Evolutionary conservation across 495 filamentous ascomycete genomes (phyloP).

Genomic region (Darksidea phi): DNA sequence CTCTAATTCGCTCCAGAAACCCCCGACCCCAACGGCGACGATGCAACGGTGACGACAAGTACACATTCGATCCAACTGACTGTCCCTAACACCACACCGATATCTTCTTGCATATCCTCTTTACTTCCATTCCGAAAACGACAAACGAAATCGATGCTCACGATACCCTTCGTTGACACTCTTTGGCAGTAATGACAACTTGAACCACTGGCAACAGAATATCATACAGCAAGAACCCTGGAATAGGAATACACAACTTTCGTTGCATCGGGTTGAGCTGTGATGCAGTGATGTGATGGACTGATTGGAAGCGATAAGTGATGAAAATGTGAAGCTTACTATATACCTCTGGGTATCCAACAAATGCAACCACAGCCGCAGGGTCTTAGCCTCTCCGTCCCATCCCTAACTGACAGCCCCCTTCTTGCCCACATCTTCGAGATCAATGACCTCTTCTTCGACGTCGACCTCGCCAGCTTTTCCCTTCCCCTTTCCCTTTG

Average conservation of each 20-base stretch:
- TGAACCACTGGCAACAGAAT: too few relatives aligned
- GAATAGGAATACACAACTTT: not conserved
- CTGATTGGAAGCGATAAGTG: not conserved
- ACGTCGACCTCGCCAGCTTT: conserved; percentile 11
- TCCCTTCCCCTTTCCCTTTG: conserved; percentile 8
- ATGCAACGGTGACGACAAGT: not conserved
- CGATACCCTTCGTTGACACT: not conserved
- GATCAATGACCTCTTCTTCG: conserved; percentile 34
- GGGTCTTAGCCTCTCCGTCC: not conserved
- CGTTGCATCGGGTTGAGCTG: not conserved
- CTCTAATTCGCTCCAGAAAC: not conserved
- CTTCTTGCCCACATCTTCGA: conserved; percentile 31
- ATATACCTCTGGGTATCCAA: not conserved
- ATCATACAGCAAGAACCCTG: too few relatives aligned
- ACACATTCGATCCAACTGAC: not conserved
- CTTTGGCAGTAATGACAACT: not conserved
- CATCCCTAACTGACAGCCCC: conserved; percentile 9
- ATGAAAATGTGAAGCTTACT: not conserved
- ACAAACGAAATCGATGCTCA: not conserved
- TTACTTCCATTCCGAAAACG: not conserved
- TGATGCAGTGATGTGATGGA: not conserved
- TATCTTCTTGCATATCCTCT: not conserved
- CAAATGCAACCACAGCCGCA: not conserved
- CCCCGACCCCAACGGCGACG: not conserved
- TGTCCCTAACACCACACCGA: not conserved